These are phyloP conservation scores for Casuarina equisetifolia DNA, from an alignment of 306 rosid genomes.

Conservation along the genomic window DNA sequence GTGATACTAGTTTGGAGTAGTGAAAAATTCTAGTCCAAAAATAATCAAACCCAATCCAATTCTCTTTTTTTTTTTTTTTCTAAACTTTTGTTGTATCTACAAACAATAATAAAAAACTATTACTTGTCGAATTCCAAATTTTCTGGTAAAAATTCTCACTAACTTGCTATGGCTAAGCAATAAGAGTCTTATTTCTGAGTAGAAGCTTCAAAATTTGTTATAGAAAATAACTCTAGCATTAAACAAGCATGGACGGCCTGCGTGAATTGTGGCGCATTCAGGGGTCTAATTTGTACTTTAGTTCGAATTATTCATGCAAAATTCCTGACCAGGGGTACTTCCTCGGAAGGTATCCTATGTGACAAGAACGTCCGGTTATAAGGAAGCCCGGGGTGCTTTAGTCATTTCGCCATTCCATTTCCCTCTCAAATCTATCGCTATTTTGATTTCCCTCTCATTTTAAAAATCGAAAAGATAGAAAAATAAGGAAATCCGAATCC, in stretches of 20 bases:
- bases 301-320: slow-evolving; percentile 32
- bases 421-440: slow-evolving; percentile 17
- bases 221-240: not conserved
- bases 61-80: too few species aligned
- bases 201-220: too few species aligned
- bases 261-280: slow-evolving; percentile 19
- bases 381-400: not conserved
- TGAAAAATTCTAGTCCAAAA: too few species aligned
- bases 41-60: too few species aligned
- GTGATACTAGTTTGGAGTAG: too few species aligned
- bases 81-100: too few species aligned
- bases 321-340: slow-evolving; percentile 15
- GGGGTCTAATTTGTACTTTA: slow-evolving; percentile 26
- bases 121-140: too few species aligned
- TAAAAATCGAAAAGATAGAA: slow-evolving; percentile 11
- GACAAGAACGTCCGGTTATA: not conserved
- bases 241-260: slow-evolving; percentile 25
- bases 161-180: too few species aligned
- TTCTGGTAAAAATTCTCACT: too few species aligned
- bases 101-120: too few species aligned
- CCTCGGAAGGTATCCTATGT: not conserved
- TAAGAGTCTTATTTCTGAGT: too few species aligned
- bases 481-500: slow-evolving; percentile 9
- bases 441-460: slow-evolving; percentile 22
- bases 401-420: slow-evolving; percentile 14